phyloP scores from a whole-genome alignment of 805 yeast genomes.

The Ogataea populi-albae region DNA sequence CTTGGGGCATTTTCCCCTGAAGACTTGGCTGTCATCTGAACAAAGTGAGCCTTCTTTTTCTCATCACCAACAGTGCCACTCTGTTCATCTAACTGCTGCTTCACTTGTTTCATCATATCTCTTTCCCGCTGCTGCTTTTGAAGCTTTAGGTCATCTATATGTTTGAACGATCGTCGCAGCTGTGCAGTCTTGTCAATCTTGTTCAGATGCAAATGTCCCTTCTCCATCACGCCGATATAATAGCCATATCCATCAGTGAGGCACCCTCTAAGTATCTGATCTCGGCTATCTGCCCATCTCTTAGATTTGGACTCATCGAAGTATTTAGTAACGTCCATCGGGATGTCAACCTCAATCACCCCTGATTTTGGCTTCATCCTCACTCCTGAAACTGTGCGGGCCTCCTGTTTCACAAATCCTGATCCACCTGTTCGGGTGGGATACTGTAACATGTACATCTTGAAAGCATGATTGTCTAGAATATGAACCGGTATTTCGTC shows the following conservation, averaged over 20 bases:
- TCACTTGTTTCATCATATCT: conserved; percentile 36
- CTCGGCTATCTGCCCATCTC: conserved; percentile 59
- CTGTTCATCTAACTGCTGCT: conserved; percentile 40
- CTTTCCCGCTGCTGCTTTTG: conserved; percentile 40
- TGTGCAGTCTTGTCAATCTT: conserved; percentile 72
- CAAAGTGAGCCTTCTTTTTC: conserved; percentile 52
- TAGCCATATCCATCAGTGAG: conserved; percentile 53
- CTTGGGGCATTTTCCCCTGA: conserved; percentile 56
- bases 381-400: conserved; percentile 34
- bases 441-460: conserved; percentile 23
- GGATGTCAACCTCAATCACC: conserved; percentile 71
- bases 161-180: conserved; percentile 75
- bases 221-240: conserved; percentile 37
- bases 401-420: conserved; percentile 20
- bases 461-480: conserved; percentile 6
- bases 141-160: conserved; percentile 55
- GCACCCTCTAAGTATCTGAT: conserved; percentile 71
- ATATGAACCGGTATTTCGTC: conserved; percentile 52
- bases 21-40: conserved; percentile 73
- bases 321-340: conserved; percentile 64
- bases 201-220: conserved; percentile 56
- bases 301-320: conserved; percentile 63
- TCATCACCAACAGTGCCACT: conserved; percentile 26
- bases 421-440: conserved; percentile 30
- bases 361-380: conserved; percentile 60